phyloP scores from a whole-genome alignment of 2,329 filamentous ascomycete genomes.

The Fusarium ramigenum region DNA sequence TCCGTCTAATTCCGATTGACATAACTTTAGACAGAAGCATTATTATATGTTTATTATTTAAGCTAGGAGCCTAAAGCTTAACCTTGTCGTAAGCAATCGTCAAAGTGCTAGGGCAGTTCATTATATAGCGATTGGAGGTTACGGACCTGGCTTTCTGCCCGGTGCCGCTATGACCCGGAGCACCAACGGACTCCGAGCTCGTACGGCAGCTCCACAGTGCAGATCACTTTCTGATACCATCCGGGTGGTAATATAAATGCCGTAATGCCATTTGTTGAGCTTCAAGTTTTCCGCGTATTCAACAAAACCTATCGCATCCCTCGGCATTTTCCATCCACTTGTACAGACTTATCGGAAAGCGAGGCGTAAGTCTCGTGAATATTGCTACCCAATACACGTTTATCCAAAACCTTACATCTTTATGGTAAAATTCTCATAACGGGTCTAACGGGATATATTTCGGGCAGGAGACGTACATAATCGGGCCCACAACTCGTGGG shows the following conservation, averaged over 20 bases:
- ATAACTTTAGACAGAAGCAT: neutral
- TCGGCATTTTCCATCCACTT: no score
- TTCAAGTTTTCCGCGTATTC: neutral
- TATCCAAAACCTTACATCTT: no score
- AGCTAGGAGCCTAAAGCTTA: neutral
- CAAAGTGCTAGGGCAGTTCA: no score
- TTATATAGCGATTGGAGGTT: neutral
- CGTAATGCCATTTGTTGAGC: neutral
- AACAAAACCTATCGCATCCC: no score
- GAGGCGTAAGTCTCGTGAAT: neutral
- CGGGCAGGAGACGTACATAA: no score
- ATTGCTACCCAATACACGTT: no score
- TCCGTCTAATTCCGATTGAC: neutral
- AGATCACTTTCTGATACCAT: neutral
- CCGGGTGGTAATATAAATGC: fast-evolving
- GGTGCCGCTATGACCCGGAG: neutral
- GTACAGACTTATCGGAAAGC: no score
- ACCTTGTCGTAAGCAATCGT: neutral
- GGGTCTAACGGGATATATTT: no score
- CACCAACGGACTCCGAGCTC: neutral
- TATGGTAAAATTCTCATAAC: fast-evolving
- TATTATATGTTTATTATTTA: neutral
- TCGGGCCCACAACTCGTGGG: no score
- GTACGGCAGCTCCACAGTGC: neutral
- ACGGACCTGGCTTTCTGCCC: neutral